phyloP scores from a whole-genome alignment of 2,329 filamentous ascomycete species.

The Xylariaceae sp. region DNA sequence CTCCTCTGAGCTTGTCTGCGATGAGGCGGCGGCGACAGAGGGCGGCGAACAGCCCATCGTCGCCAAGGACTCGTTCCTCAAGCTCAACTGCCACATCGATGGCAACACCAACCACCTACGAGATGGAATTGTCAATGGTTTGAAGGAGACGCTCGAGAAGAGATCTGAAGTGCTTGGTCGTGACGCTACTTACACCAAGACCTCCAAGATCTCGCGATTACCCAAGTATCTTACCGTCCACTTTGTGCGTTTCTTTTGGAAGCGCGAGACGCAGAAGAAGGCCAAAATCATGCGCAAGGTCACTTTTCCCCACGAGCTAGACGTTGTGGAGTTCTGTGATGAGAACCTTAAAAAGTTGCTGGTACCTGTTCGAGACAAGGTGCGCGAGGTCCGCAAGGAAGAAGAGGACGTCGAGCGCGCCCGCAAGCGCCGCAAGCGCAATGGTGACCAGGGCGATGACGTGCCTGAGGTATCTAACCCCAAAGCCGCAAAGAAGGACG shows the following conservation, averaged over 20 bases:
- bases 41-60: conserved; percentile 68
- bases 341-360: conserved; percentile 81
- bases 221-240: conserved; percentile 96
- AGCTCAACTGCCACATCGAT: conserved; percentile 95
- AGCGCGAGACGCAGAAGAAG: conserved; percentile 92
- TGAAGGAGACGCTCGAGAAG: conserved; percentile 92
- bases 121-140: conserved; percentile 78
- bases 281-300: conserved; percentile 99
- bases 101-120: conserved; percentile 82
- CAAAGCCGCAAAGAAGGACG: conserved; percentile 44
- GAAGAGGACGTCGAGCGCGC: conserved; percentile 89
- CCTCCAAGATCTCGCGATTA: conserved; percentile 81
- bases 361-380: conserved; percentile 91
- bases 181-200: conserved; percentile 84
- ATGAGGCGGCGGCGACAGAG: conserved; percentile 74
- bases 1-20: conserved; percentile 74
- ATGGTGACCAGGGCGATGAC: conserved; percentile 46
- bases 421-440: conserved; percentile 83
- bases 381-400: conserved; percentile 91
- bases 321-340: conserved; percentile 92
- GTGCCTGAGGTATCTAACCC: conserved; percentile 48
- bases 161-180: conserved; percentile 72
- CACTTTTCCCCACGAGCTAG: conserved; percentile 89
- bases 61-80: conserved; percentile 75
- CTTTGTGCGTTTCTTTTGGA: conserved; percentile 98